phyloP scores from a whole-genome alignment of 148 eudicot species.

The Rhododendron ferrugineum region DNA sequence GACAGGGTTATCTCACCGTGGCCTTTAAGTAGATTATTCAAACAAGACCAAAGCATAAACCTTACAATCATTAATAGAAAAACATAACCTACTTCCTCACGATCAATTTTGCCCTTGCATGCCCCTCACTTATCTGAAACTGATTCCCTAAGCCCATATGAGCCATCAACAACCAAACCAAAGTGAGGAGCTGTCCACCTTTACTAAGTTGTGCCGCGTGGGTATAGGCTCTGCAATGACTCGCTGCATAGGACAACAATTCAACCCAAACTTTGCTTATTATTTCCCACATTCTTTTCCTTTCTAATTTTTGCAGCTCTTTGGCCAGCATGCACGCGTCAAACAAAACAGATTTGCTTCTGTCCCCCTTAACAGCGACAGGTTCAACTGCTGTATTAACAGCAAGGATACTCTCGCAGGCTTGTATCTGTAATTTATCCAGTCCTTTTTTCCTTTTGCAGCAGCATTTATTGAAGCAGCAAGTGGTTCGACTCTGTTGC shows the following conservation, averaged over 20 bases:
- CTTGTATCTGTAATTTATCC: background rate
- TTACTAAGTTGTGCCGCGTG: conserved; percentile 15
- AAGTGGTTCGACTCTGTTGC: background rate
- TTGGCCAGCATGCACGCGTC: conserved; percentile 19
- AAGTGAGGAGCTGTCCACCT: conserved; percentile 17
- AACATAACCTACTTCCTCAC: background rate
- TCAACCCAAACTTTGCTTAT: conserved; percentile 24
- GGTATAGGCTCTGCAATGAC: conserved; percentile 3
- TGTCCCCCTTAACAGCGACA: conserved; percentile 12
- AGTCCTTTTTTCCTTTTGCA: background rate
- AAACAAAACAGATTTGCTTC: conserved; percentile 18
- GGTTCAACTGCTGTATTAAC: conserved; percentile 2
- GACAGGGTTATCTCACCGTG: background rate
- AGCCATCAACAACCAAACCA: conserved; percentile 25
- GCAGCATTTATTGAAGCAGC: background rate
- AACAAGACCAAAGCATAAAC: background rate
- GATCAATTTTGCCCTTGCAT: background rate
- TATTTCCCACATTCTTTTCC: conserved; percentile 9
- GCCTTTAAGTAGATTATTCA: background rate
- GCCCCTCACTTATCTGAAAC: conserved; percentile 15
- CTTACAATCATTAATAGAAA: background rate
- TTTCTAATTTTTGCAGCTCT: background rate
- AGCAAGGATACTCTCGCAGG: conserved; percentile 1
- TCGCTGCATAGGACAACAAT: conserved; percentile 7
- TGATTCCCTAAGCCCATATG: conserved; percentile 20